These are phyloP conservation scores for Spergularia azorica DNA, from an alignment of 179 eudicot genomes.

Conservation along the genomic window DNA sequence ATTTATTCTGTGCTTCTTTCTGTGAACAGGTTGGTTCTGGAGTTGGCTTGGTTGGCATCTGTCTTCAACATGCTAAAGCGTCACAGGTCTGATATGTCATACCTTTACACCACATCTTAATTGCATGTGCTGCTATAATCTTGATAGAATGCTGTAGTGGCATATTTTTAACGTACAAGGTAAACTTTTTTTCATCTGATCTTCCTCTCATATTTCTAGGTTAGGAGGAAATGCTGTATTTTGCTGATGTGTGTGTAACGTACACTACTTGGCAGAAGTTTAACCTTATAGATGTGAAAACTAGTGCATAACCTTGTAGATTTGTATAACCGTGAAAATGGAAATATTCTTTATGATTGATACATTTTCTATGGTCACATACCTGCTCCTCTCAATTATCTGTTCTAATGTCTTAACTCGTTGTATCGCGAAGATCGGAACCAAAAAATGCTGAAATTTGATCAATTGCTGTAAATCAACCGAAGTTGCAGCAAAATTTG, in stretches of 20 bases:
- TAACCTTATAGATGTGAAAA: not conserved
- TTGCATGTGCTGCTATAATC: not conserved
- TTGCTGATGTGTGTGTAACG: not conserved
- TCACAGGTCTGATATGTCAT: conserved; percentile 50
- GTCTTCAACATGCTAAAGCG: conserved; percentile 72
- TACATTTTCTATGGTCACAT: not conserved
- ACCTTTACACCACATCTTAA: not conserved
- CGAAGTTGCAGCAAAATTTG: no score
- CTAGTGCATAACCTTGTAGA: not conserved
- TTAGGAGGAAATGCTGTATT: not conserved
- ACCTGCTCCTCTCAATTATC: not conserved
- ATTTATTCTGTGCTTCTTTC: not conserved
- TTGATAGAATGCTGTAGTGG: not conserved
- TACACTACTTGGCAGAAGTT: not conserved
- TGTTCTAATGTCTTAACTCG: not conserved
- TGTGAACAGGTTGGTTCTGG: conserved; percentile 86
- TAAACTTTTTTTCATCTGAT: not conserved
- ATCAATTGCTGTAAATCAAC: no score
- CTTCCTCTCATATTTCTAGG: not conserved
- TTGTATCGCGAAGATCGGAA: no score
- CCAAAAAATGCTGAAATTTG: no score
- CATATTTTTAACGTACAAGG: not conserved
- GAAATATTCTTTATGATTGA: no score
- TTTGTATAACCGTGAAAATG: no score
- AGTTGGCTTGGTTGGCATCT: conserved; percentile 90